phyloP scores from a whole-genome alignment of 2,329 filamentous ascomycete species.

The Penicillium sp. region DNA sequence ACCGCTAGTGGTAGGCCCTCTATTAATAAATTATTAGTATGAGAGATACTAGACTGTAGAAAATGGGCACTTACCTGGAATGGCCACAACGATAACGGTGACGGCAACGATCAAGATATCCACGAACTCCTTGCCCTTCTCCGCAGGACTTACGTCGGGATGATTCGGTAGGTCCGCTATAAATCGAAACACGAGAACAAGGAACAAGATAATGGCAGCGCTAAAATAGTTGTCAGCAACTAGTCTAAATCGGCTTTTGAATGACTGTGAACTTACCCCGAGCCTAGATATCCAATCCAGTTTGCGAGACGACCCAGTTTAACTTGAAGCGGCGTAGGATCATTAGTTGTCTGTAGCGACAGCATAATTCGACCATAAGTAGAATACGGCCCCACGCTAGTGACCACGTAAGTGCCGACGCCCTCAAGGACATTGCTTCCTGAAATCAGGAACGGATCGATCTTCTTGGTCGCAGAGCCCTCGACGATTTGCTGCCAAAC shows the following conservation, averaged over 20 bases:
- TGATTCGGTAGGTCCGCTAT: conserved; percentile 67
- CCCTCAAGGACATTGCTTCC: conserved; percentile 78
- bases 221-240: conserved; percentile 28
- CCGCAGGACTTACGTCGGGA: conserved; percentile 57
- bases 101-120: conserved; percentile 78
- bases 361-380: conserved; percentile 77
- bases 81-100: conserved; percentile 78
- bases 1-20: conserved; percentile 78
- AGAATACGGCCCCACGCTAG: conserved; percentile 73
- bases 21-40: conserved; percentile 16
- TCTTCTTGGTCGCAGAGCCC: conserved; percentile 57
- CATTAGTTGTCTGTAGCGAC: conserved; percentile 72
- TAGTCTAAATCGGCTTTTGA: too few species aligned
- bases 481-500: conserved; percentile 61
- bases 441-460: conserved; percentile 79
- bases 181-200: conserved; percentile 85
- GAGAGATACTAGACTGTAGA: background rate
- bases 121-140: conserved; percentile 79
- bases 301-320: conserved; percentile 77
- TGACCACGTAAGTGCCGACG: conserved; percentile 74
- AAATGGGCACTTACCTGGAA: conserved; percentile 54
- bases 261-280: conserved; percentile 50
- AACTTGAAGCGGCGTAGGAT: conserved; percentile 75
- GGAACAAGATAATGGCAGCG: conserved; percentile 77
- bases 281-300: conserved; percentile 77